Base-by-base conservation (phyloP, 306 rosid species). In the Cucumis melo region DNA sequence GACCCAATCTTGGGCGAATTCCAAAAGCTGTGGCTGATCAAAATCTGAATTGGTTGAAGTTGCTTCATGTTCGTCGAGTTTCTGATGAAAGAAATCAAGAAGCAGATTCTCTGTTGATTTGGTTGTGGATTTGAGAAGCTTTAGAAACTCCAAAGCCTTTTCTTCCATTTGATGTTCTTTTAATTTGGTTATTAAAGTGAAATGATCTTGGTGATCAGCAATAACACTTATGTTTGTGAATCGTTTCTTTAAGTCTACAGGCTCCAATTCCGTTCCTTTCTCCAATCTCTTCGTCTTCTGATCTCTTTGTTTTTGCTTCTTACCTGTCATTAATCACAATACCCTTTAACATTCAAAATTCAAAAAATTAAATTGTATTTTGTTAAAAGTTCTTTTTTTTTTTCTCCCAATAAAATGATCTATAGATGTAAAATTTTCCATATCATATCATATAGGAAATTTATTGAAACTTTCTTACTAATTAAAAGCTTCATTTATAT, bases 1-100 rank as follows among this genome's bases (percentile, higher is more conserved):
- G 15, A 88, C 36, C 95, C 96, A 92, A 77, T 89, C 89, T 75
- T 81, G 86, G 0, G 85, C 86, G 44, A 67, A 77, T 65, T 87
- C 80, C 83, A 80, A 39, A 32, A 71, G 57, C 15, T 77, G 61
- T 2, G 36, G 39, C 77, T n/a, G 8, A 17, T 39, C 72, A 29
- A 78, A 38, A 44, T 11, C 34, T 46, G 53, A 46, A 46, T 12
- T 46, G 4, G 53, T 51, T 51, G 56, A 1, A 51, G 8, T 51
- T 51, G 56, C 56, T 14, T 23, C 66, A 1, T 16, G 34, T 61
- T 85, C 86, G n/a, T 44, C 82, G 1, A 77, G 70, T 41, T 68
- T 62, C 16, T 91, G 89, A 29, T 75, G 78, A 77, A 89, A 80
- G 85, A 83, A 90, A 82, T 92, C 97, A 12, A 86, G 80, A 21